Conservation (phyloP, 257 asterid species). For the Jaltomata sinuosa region DNA sequence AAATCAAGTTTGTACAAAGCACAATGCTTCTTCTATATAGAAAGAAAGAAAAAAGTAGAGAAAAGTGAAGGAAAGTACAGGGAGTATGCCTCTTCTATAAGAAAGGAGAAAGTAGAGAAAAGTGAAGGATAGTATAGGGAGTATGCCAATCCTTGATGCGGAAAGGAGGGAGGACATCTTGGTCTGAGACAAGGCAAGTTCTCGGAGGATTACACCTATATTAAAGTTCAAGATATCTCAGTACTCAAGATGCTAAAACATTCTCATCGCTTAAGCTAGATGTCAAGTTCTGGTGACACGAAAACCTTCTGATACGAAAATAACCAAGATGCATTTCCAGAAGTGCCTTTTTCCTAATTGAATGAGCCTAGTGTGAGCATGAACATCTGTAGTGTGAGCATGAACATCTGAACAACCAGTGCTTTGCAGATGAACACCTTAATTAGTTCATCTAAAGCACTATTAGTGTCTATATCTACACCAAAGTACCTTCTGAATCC, state of each 20-base stretch:
- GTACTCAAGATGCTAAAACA: not conserved
- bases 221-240: not conserved
- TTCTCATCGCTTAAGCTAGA: not conserved
- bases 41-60: not conserved
- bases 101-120: not conserved
- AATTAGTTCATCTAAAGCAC: not conserved
- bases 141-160: not conserved
- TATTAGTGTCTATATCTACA: not conserved
- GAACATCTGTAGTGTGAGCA: not conserved
- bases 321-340: not conserved
- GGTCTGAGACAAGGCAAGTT: not conserved
- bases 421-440: not conserved
- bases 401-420: not conserved
- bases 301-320: not conserved
- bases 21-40: not conserved
- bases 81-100: not conserved
- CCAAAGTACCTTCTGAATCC: not conserved
- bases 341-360: not conserved
- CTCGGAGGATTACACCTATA: not conserved
- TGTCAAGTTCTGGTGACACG: not conserved
- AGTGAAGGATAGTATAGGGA: not conserved
- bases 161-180: not conserved
- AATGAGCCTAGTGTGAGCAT: not conserved
- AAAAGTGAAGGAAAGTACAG: not conserved
- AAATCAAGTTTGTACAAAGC: not conserved